Conservation (phyloP, 2,329 filamentous ascomycete species). For the Claviceps sp. region DNA sequence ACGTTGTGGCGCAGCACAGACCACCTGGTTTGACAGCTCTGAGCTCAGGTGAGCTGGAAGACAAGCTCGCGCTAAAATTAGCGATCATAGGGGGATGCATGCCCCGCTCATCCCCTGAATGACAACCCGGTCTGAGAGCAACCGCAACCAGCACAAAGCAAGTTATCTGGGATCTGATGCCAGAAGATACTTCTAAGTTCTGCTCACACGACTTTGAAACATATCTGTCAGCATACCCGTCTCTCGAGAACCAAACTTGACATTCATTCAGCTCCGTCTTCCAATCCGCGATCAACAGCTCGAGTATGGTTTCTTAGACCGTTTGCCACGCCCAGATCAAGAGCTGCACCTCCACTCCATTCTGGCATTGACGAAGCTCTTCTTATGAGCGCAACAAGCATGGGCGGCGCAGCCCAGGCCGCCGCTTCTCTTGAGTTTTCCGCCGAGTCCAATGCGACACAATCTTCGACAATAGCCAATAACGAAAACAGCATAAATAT, state of each 20-base stretch:
- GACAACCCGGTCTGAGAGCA: background rate
- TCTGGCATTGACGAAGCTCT: background rate
- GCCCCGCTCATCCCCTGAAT: background rate
- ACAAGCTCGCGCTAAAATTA: background rate
- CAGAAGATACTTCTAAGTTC: background rate
- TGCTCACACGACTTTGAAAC: too few species aligned
- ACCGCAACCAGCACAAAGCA: background rate
- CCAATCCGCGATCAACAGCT: background rate
- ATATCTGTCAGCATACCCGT: too few species aligned
- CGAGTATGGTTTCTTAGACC: background rate
- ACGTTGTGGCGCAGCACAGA: background rate
- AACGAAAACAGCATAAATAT: background rate
- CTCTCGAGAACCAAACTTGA: background rate
- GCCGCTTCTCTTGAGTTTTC: slow-evolving; percentile 1
- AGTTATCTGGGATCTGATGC: background rate
- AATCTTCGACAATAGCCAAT: background rate
- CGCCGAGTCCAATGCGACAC: background rate
- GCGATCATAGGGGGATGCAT: background rate
- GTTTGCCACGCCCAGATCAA: background rate
- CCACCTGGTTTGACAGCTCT: too few species aligned
- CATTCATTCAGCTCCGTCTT: background rate
- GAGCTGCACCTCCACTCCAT: background rate
- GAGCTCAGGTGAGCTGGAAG: too few species aligned
- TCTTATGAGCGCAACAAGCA: slow-evolving; percentile 3
- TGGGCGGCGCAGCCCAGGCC: background rate